phyloP scores from a whole-genome alignment of 2,329 filamentous ascomycete species.

The Cladosporium sp. region DNA sequence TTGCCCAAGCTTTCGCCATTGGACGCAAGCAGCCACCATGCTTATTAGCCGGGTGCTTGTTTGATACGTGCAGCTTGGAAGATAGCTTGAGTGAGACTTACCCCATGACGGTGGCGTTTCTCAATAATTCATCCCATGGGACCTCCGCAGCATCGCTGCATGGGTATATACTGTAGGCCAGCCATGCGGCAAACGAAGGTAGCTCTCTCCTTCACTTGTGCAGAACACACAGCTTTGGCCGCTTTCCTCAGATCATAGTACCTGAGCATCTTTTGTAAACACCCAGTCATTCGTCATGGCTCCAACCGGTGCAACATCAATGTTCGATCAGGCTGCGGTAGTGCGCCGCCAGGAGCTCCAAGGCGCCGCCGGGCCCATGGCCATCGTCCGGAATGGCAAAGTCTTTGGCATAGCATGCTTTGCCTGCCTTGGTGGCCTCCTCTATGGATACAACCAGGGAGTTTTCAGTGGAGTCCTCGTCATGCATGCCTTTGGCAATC shows the following conservation, averaged over 20 bases:
- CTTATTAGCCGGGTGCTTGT: conserved; percentile 9
- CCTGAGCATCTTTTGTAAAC: not conserved
- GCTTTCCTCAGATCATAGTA: not conserved
- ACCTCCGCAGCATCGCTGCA: not conserved
- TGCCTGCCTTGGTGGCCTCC: conserved; percentile 49
- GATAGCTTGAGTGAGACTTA: conserved; percentile 8
- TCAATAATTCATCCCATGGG: not conserved
- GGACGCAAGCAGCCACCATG: not conserved
- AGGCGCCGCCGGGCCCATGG: conserved; percentile 42
- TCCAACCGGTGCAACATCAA: conserved; percentile 31
- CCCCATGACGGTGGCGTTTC: conserved; percentile 4
- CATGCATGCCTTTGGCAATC: conserved; percentile 43
- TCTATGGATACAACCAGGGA: conserved; percentile 67
- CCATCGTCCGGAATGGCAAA: conserved; percentile 49
- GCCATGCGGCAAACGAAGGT: not conserved
- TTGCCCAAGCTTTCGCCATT: conserved; percentile 9
- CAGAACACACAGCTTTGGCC: not conserved
- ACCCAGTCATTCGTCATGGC: conserved; percentile 29
- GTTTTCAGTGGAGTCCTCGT: conserved; percentile 67
- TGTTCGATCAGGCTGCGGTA: conserved; percentile 39
- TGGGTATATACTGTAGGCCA: conserved; percentile 1
- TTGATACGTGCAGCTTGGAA: conserved; percentile 7
- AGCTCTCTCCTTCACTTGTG: not conserved
- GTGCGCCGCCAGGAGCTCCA: conserved; percentile 38
- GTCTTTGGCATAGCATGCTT: conserved; percentile 55